Evolutionary conservation across 1,284 basidiomycete species (phyloP), one percentile per base, ranked within the genome.

Genomic region (Volvariella volvacea): DNA sequence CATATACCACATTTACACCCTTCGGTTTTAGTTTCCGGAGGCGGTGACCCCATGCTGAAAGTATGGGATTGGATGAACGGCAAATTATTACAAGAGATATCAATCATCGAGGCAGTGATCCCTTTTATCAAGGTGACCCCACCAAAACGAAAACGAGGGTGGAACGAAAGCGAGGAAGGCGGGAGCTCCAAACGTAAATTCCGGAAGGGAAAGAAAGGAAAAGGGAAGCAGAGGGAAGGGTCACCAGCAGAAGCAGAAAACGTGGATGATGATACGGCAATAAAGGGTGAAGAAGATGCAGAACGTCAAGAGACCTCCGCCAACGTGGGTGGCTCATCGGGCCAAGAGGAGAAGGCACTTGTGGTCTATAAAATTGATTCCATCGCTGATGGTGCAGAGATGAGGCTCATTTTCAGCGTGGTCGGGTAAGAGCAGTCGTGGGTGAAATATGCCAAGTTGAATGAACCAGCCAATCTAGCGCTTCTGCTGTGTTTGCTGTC

Each of bases 21-120:
- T 1, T 55, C 64, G 0, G 54, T 65, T 1, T 67, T 96, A 22
- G 67, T 95, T 3, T 91, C 89, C 0, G 93, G 86, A 1, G 93
- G 93, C n/a, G 93, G 92, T 0, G 92, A 95, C 56, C 67, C 76
- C 0, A 66, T 73, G 40, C 62, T 96, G 17, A 83, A 85, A 58
- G 55, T 92, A 14, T 95, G 90, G 87, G 75, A 88, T 50, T 91
- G 87, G 85, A 71, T 77, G 59, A 67, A 66, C 0, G 90, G 89
- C 0, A 54, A 54, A 34, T 60, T 78, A 19, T 59, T 73, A 15
- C 63, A 66, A 25, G 73, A 80, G 21, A 65, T 93, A 10, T 60
- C 64, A 2, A 67, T 93, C 21, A 62, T 67, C 41, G 67, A 78
- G 1, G 56, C 61, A 0, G 75, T 89, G 2, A 68, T 76, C 44